Evolutionary conservation across 768 basidiomycete genomes (phyloP), one percentile per base, ranked within the genome.

Genomic region (Termitomyces sp.): DNA sequence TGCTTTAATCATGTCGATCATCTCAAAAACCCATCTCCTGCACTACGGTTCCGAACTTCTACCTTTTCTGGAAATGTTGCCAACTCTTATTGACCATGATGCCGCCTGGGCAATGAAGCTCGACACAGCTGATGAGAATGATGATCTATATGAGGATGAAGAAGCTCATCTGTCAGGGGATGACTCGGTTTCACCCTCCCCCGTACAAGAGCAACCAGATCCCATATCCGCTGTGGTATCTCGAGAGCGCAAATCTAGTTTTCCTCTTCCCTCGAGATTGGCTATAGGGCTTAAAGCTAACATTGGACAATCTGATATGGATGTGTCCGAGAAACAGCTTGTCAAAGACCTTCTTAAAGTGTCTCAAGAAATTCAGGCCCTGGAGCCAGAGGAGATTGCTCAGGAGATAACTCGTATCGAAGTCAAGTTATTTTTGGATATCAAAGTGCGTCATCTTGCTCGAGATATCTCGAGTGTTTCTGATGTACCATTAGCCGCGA

Each of bases 21-120:
- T 89, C 9, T 83, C 86, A 54, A 91, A 93, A 71, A 88, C 88
- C 0, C 87, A 93, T 69, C 84, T 93, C 25, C 79, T 92, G 14
- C 92, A 94, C 71, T 94, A 94, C 65, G 92, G 89, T 42, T 86
- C 89, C 14, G 89, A 92, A 67, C 85, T 94, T 66, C 80, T 92
- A 10, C 90, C 91, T 1, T 94, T 94, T 70, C 77, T 91, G 40
- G 89, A 92, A 65, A 76, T 81, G 53, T 76, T 92, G 10, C 80
- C 87, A 5, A 78, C 72, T 38, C 76, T 90, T 31, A 74, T 77
- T n/a, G 92, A 94, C 69, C 79, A 80, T 57, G 91, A 94, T 69
- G 77, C 79, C 29, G 72, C 83, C 7, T 94, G 92, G 92, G 86
- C 91, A n/a, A 69, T 88, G 65, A 88, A 88, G 67, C 76, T 79